Evolutionary conservation across 768 basidiomycete species (phyloP).

Genomic region (Boletellus ananas): DNA sequence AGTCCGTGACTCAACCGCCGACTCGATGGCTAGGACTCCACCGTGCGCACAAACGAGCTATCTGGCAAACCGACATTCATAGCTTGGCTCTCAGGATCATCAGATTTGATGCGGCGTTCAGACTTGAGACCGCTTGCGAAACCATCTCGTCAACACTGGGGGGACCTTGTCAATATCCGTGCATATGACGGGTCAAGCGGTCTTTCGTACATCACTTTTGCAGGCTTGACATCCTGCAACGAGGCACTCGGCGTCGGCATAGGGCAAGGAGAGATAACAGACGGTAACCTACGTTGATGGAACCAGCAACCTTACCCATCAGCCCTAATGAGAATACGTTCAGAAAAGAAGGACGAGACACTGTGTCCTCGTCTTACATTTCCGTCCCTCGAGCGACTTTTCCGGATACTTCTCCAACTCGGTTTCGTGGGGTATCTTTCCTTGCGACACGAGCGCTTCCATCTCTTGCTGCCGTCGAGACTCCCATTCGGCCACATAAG

Average conservation of each 20-base stretch:
- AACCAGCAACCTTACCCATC: conserved; percentile 76
- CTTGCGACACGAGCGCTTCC: conserved; percentile 51
- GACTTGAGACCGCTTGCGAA: conserved; percentile 55
- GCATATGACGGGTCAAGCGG: neutral
- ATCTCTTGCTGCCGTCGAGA: conserved; percentile 57
- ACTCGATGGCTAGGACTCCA: no score
- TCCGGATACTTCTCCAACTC: conserved; percentile 70
- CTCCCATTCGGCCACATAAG: conserved; percentile 79
- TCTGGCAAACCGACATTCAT: neutral
- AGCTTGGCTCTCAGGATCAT: conserved; percentile 50
- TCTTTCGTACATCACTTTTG: conserved; percentile 70
- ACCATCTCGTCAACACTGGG: conserved; percentile 80
- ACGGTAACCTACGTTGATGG: conserved; percentile 48
- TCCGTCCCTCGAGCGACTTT: conserved; percentile 52
- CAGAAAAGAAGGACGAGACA: conserved; percentile 2
- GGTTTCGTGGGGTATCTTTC: conserved; percentile 71
- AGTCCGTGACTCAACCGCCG: no score
- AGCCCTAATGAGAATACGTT: conserved; percentile 44
- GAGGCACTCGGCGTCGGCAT: conserved; percentile 2
- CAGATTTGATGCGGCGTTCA: conserved; percentile 43
- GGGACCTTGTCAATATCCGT: conserved; percentile 7
- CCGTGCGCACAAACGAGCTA: neutral
- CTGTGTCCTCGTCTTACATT: conserved; percentile 43
- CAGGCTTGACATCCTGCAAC: conserved; percentile 71
- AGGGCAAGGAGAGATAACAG: neutral